Base-by-base conservation (phyloP, 345 rosid species). In the Chamaenerion angustifolium region DNA sequence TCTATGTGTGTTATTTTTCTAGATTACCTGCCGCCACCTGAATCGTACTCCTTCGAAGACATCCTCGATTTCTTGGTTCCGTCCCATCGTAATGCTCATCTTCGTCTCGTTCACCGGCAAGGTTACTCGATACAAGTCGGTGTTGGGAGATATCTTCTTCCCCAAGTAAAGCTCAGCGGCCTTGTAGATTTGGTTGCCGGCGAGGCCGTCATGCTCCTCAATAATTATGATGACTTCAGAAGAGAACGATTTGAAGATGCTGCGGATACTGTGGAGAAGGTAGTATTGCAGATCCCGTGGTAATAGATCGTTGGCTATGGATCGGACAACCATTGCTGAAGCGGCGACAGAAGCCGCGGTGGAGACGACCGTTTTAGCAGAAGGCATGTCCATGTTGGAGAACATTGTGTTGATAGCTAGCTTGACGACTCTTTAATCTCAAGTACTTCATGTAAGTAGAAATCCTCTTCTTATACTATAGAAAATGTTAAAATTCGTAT, bases 331-430 rank as follows among this genome's bases (percentile, higher is more conserved):
- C 82, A 81, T 58, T 10, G 52, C 66, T 13, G 85, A 63, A 40
- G 72, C 82, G 4, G 85, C 81, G 25, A 71, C 70, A 1, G 89
- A 81, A 43, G 85, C 80, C 0, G 75, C 81, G 0, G 84, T 60
- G 41, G 89, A 69, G 17, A 80, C 45, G n/a, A 76, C 61, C 9
- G 66, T 66, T 64, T 68, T 70, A 41, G 69, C 81, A 10, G 56
- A 52, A 19, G 31, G 56, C 56, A 52, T 52, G 56, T 18, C 41
- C 14, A 18, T 31, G 6, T 41, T 18, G 15, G 56, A 42, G 42
- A 52, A 52, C 42, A n/a, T n/a, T n/a, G n/a, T n/a, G n/a, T n/a
- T n/a, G n/a, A n/a, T n/a, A n/a, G n/a, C n/a, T n/a, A n/a, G n/a
- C n/a, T n/a, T n/a, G n/a, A n/a, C n/a, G n/a, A n/a, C n/a, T n/a